Evolutionary conservation across 495 filamentous ascomycete species (phyloP), one percentile per base, ranked within the genome.

Genomic region (Talaromyces ruber): DNA sequence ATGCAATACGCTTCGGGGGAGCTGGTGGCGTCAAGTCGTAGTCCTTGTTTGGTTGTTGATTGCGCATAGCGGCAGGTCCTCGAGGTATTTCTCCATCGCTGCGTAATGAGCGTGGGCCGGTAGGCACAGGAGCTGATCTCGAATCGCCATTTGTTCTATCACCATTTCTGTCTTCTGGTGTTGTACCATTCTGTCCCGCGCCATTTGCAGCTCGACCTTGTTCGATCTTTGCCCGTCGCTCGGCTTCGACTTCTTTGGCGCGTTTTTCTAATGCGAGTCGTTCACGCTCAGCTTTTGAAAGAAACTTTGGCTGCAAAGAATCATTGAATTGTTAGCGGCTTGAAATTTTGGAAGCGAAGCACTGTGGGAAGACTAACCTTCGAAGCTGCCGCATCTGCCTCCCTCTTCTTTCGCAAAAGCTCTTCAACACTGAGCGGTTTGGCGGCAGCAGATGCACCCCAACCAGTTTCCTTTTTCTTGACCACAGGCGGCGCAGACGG

Each of bases 251-350:
- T 64, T 96, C 93, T 70, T 95, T 93, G 18, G 82, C 79, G 58
- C 89, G 82, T 73, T 93, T 96, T 69, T 97, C 93, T 7, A 92
- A 75, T 6, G 91, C 92, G 60, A 97, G 70, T 57, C 86, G 85
- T 71, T 98, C 95, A 43, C 94, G 86, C 71, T 97, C 82, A 34
- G 89, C 89, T 79, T 93, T 97, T 3, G 91, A 88, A 11, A 98
- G 75, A 71, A 96, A 98, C 77, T 93, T 93, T 3, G 95, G 95
- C 84, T 96, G 69, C 34, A 69, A n/a, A 59, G 21, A 59, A 45
- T 66, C 62, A 66, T 64, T 32, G 64, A 56, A 47, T 63, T 32
- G 64, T 74, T 58, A 73, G 67, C 29, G 11, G 14, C n/a, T 4
- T 11, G 18, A 8, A 32, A 7, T 2, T n/a, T 4, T 11, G 21